Evolutionary conservation across 2,329 filamentous ascomycete species (phyloP).

Genomic region (Clarireedia paspali): DNA sequence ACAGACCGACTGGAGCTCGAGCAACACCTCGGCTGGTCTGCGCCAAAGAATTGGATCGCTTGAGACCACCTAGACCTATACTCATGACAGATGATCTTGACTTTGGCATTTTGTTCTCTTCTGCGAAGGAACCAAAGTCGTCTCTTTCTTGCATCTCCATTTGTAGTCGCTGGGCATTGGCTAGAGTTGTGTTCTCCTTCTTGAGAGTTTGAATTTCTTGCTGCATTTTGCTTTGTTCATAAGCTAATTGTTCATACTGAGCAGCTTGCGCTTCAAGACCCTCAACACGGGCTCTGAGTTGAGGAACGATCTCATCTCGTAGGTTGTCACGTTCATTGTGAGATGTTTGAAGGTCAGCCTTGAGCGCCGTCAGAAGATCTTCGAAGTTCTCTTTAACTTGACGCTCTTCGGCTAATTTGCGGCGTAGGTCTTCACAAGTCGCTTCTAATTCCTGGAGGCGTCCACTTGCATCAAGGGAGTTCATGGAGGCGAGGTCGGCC

Average conservation of each 20-base stretch:
- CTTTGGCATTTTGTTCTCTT: slow-evolving; percentile 37
- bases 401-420: slow-evolving; percentile 76
- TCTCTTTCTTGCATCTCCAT: slow-evolving; percentile 36
- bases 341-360: slow-evolving; percentile 71
- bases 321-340: slow-evolving; percentile 88
- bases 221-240: slow-evolving; percentile 77
- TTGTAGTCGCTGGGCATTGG: slow-evolving; percentile 40
- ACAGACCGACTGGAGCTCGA: slow-evolving; percentile 36
- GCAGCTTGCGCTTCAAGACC: slow-evolving; percentile 68
- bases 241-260: slow-evolving; percentile 64
- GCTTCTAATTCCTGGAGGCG: slow-evolving; percentile 72
- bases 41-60: slow-evolving; percentile 61
- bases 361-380: slow-evolving; percentile 77
- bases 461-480: slow-evolving; percentile 46
- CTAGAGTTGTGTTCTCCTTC: slow-evolving; percentile 51
- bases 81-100: slow-evolving; percentile 12
- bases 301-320: slow-evolving; percentile 78
- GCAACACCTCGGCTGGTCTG: slow-evolving; percentile 12
- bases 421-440: slow-evolving; percentile 73
- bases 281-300: slow-evolving; percentile 67
- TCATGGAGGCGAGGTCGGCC: slow-evolving; percentile 42
- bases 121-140: slow-evolving; percentile 52
- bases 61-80: slow-evolving; percentile 36
- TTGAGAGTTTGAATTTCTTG: slow-evolving; percentile 72
- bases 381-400: slow-evolving; percentile 89